These are phyloP conservation scores for Eutrema yunnanense DNA, from an alignment of 345 rosid species.

Conservation along the genomic window DNA sequence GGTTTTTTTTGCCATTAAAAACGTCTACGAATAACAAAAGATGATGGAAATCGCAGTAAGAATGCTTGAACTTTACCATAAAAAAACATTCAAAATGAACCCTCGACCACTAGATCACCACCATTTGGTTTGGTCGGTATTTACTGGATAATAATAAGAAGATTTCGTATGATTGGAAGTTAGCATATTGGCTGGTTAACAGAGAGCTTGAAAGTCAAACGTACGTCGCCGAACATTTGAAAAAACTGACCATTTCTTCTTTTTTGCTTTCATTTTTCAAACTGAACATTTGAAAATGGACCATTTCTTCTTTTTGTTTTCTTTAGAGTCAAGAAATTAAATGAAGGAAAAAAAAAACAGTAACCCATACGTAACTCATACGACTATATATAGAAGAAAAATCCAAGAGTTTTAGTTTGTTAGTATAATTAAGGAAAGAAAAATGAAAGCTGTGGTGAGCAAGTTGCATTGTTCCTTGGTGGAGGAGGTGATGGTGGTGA, in stretches of 20 bases:
- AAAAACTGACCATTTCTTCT: conserved; percentile 11
- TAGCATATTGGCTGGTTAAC: too few species aligned
- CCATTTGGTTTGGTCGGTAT: not conserved
- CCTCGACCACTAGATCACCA: too few species aligned
- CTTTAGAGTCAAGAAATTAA: conserved; percentile 20
- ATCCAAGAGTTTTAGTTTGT: not conserved
- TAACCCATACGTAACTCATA: not conserved
- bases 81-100: too few species aligned
- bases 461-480: conserved; percentile 56
- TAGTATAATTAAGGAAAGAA: conserved; percentile 3
- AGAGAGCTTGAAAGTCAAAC: not conserved
- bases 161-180: too few species aligned
- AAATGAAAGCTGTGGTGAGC: conserved; percentile 42
- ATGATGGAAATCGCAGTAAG: too few species aligned
- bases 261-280: conserved; percentile 1
- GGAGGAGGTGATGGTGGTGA: conserved; percentile 52
- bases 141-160: not conserved
- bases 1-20: too few species aligned
- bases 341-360: not conserved
- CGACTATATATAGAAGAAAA: not conserved
- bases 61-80: too few species aligned
- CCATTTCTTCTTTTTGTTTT: conserved; percentile 15
- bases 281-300: conserved; percentile 19
- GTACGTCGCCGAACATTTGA: conserved; percentile 25
- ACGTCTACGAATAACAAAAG: too few species aligned